phyloP scores from a whole-genome alignment of 805 yeast genomes.

The Yamadazyma phyllophila region DNA sequence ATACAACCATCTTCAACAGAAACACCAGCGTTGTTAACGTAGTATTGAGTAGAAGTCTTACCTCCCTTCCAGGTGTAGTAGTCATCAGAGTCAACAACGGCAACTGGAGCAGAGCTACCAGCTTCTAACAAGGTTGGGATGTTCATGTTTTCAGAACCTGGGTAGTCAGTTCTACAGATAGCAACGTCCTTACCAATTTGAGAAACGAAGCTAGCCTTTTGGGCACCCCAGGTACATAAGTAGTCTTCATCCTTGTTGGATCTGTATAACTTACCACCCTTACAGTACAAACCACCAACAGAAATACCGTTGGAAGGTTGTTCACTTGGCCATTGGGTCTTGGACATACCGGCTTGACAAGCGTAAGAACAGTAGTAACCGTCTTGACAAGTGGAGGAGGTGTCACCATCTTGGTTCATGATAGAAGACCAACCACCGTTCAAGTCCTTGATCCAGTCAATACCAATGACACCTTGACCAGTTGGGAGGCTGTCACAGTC shows the following conservation, averaged over 20 bases:
- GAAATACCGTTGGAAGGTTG: slow-evolving; percentile 92
- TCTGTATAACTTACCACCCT: slow-evolving; percentile 79
- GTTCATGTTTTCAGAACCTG: slow-evolving; percentile 98
- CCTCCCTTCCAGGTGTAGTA: slow-evolving; percentile 84
- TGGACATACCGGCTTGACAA: slow-evolving; percentile 98
- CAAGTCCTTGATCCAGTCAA: slow-evolving; percentile 53
- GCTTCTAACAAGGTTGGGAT: slow-evolving; percentile 81
- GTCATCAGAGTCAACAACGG: slow-evolving; percentile 74
- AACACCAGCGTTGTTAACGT: slow-evolving; percentile 96
- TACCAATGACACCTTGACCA: slow-evolving; percentile 79
- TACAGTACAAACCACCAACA: slow-evolving; percentile 89
- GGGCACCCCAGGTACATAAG: slow-evolving; percentile 86
- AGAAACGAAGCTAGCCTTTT: slow-evolving; percentile 66
- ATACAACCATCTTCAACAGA: slow-evolving; percentile 86
- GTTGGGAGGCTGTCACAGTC: slow-evolving; percentile 70
- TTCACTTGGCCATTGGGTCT: slow-evolving; percentile 91
- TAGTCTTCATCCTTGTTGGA: slow-evolving; percentile 60
- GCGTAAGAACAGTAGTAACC: slow-evolving; percentile 97
- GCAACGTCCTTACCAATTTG: slow-evolving; percentile 69
- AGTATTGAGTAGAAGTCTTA: slow-evolving; percentile 91
- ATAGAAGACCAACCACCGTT: slow-evolving; percentile 82
- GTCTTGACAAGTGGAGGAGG: slow-evolving; percentile 73
- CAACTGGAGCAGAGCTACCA: slow-evolving; percentile 62
- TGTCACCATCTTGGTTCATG: slow-evolving; percentile 54
- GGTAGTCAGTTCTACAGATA: slow-evolving; percentile 97